Conservation (phyloP, 2,329 filamentous ascomycete species). For the Penicillium sp. region DNA sequence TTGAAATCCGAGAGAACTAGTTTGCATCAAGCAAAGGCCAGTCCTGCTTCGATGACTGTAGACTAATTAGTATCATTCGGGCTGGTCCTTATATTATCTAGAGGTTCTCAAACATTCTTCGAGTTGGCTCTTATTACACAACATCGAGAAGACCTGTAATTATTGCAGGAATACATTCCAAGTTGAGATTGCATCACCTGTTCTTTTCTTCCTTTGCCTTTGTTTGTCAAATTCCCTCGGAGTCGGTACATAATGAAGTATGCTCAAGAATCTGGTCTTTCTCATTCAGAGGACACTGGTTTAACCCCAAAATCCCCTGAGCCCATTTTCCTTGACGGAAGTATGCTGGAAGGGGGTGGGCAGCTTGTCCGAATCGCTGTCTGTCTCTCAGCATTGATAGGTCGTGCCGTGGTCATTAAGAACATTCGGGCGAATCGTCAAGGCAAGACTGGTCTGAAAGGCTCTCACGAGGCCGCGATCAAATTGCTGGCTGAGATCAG, state of each 20-base stretch:
- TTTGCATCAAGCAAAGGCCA: too few relatives aligned
- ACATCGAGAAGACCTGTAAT: too few relatives aligned
- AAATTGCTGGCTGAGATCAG: conserved; percentile 48
- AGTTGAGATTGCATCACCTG: too few relatives aligned
- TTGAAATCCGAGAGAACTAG: too few relatives aligned
- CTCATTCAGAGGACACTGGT: conserved; percentile 1
- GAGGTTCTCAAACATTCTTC: too few relatives aligned
- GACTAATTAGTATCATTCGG: too few relatives aligned
- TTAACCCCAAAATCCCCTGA: conserved; percentile 2
- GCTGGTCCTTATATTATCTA: too few relatives aligned
- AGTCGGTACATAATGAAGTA: background rate
- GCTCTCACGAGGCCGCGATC: conserved; percentile 52
- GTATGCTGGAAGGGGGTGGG: conserved; percentile 56
- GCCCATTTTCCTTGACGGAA: conserved; percentile 46
- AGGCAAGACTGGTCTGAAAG: conserved; percentile 51
- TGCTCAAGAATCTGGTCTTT: background rate
- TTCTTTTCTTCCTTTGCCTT: too few relatives aligned
- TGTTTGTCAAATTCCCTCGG: too few relatives aligned
- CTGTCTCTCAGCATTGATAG: conserved; percentile 49
- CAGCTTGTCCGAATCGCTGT: conserved; percentile 55
- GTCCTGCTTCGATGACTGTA: too few relatives aligned
- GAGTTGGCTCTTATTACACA: too few relatives aligned
- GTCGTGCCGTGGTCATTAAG: conserved; percentile 45
- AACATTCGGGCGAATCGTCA: conserved; percentile 49
- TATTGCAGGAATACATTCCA: too few relatives aligned